These are phyloP conservation scores for Daedaleopsis nitida DNA, from an alignment of 768 basidiomycete species.

Conservation along the genomic window DNA sequence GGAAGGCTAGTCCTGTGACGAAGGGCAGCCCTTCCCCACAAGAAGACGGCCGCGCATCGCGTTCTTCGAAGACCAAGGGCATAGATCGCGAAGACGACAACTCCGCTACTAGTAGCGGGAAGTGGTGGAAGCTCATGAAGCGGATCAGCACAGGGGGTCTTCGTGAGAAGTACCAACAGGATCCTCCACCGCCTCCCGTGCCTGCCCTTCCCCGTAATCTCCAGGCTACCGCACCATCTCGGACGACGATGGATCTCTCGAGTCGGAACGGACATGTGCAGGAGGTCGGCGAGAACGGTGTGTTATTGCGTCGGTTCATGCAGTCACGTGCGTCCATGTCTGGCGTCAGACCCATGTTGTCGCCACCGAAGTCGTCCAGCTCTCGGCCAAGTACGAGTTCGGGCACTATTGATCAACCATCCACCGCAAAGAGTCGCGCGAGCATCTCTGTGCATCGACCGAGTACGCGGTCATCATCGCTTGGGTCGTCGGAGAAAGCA, in stretches of 20 bases:
- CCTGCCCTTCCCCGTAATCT: constrained; percentile 51
- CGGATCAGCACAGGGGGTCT: constrained; percentile 66
- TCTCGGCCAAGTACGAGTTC: constrained; percentile 17
- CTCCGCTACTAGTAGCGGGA: constrained; percentile 37
- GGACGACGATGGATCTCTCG: constrained; percentile 29
- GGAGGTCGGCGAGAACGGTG: constrained; percentile 17
- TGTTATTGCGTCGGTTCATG: constrained; percentile 24
- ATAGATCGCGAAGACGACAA: constrained; percentile 31
- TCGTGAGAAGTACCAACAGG: constrained; percentile 51
- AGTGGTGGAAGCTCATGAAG: constrained; percentile 71
- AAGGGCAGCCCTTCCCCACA: constrained; percentile 9
- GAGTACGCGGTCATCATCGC: constrained; percentile 62
- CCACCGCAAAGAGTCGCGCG: constrained; percentile 14
- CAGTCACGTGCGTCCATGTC: constrained; percentile 30
- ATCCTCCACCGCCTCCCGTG: constrained; percentile 51
- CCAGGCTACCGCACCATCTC: constrained; percentile 14
- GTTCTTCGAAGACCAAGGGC: constrained; percentile 15
- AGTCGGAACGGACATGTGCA: constrained; percentile 12
- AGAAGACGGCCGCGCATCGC: constrained; percentile 15
- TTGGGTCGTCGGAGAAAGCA: constrained; percentile 58
- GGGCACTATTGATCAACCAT: constrained; percentile 25
- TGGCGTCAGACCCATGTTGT: constrained; percentile 26
- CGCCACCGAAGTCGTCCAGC: constrained; percentile 10
- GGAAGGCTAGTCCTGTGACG: constrained; percentile 2
- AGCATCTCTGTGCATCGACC: constrained; percentile 33